These are phyloP conservation scores for Mollisia scopiformis DNA, from an alignment of 2,329 filamentous ascomycete genomes.

Conservation along the genomic window DNA sequence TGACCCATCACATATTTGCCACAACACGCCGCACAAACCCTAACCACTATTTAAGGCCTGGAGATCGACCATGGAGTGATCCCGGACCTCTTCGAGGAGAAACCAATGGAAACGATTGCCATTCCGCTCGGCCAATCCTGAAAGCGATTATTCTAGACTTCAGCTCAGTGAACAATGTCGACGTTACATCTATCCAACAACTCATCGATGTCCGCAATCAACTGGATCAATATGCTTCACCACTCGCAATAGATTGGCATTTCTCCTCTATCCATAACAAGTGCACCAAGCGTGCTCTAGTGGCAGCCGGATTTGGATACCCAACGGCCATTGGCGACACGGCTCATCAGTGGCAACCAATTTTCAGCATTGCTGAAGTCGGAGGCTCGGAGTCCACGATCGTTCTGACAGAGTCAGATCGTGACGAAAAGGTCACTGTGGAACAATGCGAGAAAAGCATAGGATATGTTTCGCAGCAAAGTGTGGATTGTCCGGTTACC, in stretches of 20 bases:
- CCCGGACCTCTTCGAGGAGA: conserved; percentile 69
- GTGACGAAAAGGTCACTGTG: no score
- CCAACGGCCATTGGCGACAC: conserved; percentile 22
- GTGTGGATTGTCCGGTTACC: neutral
- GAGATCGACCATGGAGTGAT: conserved; percentile 93
- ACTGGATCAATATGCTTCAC: conserved; percentile 61
- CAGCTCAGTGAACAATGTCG: conserved; percentile 88
- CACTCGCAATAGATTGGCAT: neutral
- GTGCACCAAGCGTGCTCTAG: neutral
- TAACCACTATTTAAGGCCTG: conserved; percentile 28
- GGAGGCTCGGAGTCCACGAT: neutral
- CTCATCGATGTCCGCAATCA: conserved; percentile 94
- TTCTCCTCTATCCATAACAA: neutral
- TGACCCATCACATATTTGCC: conserved; percentile 42
- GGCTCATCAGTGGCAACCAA: neutral
- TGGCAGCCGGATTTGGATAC: neutral
- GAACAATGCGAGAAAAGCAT: no score
- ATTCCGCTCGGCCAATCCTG: conserved; percentile 61
- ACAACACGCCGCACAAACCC: neutral
- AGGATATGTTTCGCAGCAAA: no score
- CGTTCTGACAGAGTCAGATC: neutral
- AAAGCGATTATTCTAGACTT: conserved; percentile 91
- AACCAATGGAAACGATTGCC: conserved; percentile 36
- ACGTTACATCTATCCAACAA: conserved; percentile 88
- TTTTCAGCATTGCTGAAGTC: neutral